Evolutionary conservation across 352 stramenopile species (phyloP), one percentile per base, ranked within the genome.

Genomic region (Peronospora farinosa): DNA sequence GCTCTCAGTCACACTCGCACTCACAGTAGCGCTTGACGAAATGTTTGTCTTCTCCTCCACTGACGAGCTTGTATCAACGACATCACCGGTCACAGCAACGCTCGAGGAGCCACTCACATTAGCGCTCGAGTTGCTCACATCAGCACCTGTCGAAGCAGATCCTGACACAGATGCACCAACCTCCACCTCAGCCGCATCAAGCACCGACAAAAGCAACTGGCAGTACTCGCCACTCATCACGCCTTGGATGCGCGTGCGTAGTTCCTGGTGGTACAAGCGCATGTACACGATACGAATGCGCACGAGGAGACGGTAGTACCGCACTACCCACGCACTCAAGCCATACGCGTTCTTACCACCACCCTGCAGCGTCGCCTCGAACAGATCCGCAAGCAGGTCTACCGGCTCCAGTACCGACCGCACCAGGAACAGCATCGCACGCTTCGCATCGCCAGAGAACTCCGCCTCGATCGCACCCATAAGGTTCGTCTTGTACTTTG

Each of bases 311-410:
- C 47, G 47, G 42, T 85, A 69, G 73, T 87, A 91, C 32, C 79
- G 77, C 47, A 88, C 73, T 17, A 91, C 27, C 8, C 5, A 62
- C 11, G 68, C 50, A 53, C 63, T 72, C 23, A 89, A 58, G 12
- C 67, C 69, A 16, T 79, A 71, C 61, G 82, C 76, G 47, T 85
- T 68, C 31, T 67, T 88, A 46, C 76, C 69, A 17, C 76, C 51
- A 38, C 70, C 68, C 72, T 86, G 82, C 71, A 84, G 78, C 33
- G 72, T 82, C 40, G 51, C 78, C 50, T 84, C 72, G 21, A 87
- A 76, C 36, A 73, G 53, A 21, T 78, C 69, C 0, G 72, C 72
- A 21, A 87, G 52, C 13, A 77, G 35, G 40, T 79, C 62, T 8
- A 74, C 57, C 25, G 70, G 72, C 60, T 83, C 62, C 6, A 81